phyloP scores from a whole-genome alignment of 805 yeast species.

The Cyberlindnera misumaiensis region DNA sequence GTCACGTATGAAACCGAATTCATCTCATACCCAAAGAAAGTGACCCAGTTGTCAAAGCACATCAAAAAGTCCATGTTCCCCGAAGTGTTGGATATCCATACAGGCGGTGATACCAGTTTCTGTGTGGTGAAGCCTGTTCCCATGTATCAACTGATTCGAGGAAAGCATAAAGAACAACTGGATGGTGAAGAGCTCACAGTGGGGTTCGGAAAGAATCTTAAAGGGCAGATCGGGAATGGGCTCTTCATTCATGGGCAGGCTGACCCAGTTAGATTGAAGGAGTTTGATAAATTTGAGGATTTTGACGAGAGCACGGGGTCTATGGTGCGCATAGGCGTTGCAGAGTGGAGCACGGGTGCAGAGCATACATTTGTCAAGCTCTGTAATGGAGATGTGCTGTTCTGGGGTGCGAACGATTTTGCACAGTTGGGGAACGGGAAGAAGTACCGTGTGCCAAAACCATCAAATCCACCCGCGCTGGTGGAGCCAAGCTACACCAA shows the following conservation, averaged over 20 bases:
- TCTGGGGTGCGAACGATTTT: constrained; percentile 78
- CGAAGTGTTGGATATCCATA: constrained; percentile 47
- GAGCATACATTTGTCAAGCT: constrained; percentile 60
- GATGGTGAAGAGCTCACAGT: constrained; percentile 29
- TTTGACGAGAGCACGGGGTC: constrained; percentile 41
- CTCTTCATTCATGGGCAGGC: constrained; percentile 67
- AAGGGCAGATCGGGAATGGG: constrained; percentile 83
- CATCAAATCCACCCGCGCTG: constrained; percentile 46
- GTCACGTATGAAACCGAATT: constrained; percentile 60
- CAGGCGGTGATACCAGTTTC: constrained; percentile 63
- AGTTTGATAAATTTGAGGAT: constrained; percentile 37
- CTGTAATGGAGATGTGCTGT: constrained; percentile 56
- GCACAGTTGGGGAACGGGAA: constrained; percentile 88
- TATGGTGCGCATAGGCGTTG: constrained; percentile 41
- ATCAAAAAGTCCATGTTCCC: constrained; percentile 38
- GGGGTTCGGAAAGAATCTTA: constrained; percentile 77
- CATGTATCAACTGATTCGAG: constrained; percentile 24
- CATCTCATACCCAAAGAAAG: constrained; percentile 60
- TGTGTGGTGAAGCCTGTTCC: constrained; percentile 33
- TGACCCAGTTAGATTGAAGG: constrained; percentile 51
- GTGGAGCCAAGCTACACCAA: constrained; percentile 42
- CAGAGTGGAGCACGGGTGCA: constrained; percentile 51
- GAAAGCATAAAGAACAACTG: background rate
- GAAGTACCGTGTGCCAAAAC: constrained; percentile 49
- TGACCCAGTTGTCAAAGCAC: constrained; percentile 35